Percentiles rank a stretch among this genome's conserved stretches.
Conservation (phyloP, 2,329 filamentous ascomycete genomes). For the Epichloe uncinata region DNA sequence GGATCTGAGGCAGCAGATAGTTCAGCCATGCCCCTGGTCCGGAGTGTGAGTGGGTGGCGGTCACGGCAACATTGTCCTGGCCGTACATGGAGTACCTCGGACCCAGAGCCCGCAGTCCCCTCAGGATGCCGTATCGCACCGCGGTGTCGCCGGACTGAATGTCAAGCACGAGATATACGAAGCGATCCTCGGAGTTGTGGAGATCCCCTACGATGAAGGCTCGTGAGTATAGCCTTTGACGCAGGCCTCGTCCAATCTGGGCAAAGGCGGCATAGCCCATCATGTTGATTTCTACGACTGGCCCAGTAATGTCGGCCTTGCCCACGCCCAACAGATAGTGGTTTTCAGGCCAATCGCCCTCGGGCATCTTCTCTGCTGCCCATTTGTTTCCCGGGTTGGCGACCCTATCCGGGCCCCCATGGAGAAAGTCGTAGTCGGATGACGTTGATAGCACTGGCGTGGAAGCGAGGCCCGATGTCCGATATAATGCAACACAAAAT, state of each 20-base stretch:
- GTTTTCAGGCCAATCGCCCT: slow-evolving; percentile 6
- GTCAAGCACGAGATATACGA: slow-evolving; percentile 81
- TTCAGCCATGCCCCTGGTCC: slow-evolving; percentile 88
- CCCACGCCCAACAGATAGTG: slow-evolving; percentile 38
- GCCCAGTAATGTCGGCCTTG: slow-evolving; percentile 46
- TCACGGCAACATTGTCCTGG: slow-evolving; percentile 72
- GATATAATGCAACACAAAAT: slow-evolving; percentile 8
- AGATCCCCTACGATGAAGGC: slow-evolving; percentile 73
- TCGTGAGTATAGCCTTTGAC: slow-evolving; percentile 74
- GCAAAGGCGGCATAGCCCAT: slow-evolving; percentile 75
- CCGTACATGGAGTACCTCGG: slow-evolving; percentile 56
- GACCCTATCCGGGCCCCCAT: slow-evolving; percentile 1
- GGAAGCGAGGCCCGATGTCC: slow-evolving; percentile 8
- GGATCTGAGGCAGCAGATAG: slow-evolving; percentile 80
- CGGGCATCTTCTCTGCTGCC: slow-evolving; percentile 6
- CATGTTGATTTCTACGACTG: slow-evolving; percentile 78
- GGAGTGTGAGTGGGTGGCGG: slow-evolving; percentile 81
- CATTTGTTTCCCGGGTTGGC: slow-evolving; percentile 6
- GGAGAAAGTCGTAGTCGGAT: slow-evolving; percentile 3
- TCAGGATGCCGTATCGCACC: slow-evolving; percentile 67
- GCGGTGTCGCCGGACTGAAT: slow-evolving; percentile 78
- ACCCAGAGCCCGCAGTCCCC: slow-evolving; percentile 55
- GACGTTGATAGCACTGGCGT: slow-evolving; percentile 8
- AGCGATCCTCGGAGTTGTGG: slow-evolving; percentile 51
- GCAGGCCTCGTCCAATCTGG: slow-evolving; percentile 70